A percentile compares a stretch with the other conserved stretches of the same genome.
phyloP scores from a whole-genome alignment of 306 rosid genomes.

The Geum urbanum region DNA sequence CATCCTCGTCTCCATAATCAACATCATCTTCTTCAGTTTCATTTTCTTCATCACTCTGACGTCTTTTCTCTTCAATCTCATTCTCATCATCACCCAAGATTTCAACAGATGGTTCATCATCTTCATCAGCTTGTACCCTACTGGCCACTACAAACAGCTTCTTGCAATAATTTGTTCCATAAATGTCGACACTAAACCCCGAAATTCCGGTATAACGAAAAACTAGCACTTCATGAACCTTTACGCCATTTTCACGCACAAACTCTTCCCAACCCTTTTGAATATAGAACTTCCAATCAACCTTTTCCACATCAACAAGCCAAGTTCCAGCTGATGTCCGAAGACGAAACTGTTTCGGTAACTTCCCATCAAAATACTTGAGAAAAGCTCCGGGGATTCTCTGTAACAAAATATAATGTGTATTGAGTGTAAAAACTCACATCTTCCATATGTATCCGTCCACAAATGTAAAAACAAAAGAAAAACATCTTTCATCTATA shows the following conservation, averaged over 20 bases:
- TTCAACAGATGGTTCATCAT: neutral
- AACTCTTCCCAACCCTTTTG: constrained; percentile 22
- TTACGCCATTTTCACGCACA: neutral
- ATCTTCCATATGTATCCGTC: too few species aligned
- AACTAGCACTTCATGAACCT: neutral
- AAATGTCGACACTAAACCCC: constrained; percentile 12
- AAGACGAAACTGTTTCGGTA: neutral
- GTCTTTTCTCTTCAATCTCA: too few species aligned
- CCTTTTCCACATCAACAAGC: neutral
- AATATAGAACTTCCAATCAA: neutral
- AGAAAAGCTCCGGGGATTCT: neutral
- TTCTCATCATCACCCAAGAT: too few species aligned
- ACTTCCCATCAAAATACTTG: neutral
- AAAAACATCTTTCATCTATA: too few species aligned
- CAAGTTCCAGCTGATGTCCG: neutral
- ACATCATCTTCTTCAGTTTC: too few species aligned
- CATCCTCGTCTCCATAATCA: too few species aligned
- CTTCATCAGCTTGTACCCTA: neutral
- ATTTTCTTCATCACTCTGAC: too few species aligned
- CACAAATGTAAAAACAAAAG: too few species aligned
- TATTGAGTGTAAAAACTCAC: too few species aligned
- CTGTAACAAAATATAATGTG: too few species aligned
- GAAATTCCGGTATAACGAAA: constrained; percentile 6
- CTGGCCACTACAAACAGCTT: neutral
- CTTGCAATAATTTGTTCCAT: constrained; percentile 4